Evolutionary conservation across 2,329 filamentous ascomycete genomes (phyloP).

Genomic region (Exophiala xenobiotica): DNA sequence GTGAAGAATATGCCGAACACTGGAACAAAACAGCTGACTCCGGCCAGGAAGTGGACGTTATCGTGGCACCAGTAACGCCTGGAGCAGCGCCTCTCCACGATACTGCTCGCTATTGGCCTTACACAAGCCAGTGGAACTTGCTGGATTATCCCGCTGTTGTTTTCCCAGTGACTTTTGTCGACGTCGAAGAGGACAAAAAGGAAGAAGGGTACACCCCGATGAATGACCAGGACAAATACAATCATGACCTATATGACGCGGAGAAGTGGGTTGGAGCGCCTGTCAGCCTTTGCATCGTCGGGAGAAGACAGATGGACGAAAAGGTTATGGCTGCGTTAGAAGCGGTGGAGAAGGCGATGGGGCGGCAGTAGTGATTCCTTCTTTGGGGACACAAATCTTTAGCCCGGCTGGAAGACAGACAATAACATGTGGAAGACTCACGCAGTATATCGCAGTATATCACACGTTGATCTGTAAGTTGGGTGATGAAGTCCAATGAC

Average conservation of each 20-base stretch:
- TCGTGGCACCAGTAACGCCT: conserved; percentile 47
- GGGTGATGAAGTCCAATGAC: no score
- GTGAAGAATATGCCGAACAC: conserved; percentile 45
- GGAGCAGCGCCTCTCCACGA: conserved; percentile 47
- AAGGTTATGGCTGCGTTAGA: conserved; percentile 45
- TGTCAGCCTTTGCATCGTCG: conserved; percentile 55
- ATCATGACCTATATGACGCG: conserved; percentile 46
- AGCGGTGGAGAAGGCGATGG: conserved; percentile 37
- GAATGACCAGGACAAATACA: conserved; percentile 45
- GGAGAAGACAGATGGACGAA: conserved; percentile 55
- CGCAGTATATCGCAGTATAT: no score
- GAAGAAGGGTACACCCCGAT: conserved; percentile 25
- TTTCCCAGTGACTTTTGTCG: conserved; percentile 57
- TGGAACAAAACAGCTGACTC: conserved; percentile 49
- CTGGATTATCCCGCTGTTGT: conserved; percentile 65
- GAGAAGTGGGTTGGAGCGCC: conserved; percentile 51
- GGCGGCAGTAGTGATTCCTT: conserved; percentile 27
- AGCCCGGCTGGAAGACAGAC: no score
- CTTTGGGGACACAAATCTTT: no score
- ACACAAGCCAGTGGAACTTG: conserved; percentile 67
- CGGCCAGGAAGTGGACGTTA: conserved; percentile 53
- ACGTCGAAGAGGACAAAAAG: conserved; percentile 42
- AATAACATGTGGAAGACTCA: no score
- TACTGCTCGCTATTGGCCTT: conserved; percentile 60
- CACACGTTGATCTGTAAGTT: no score